Base-by-base conservation (phyloP, 2,329 filamentous ascomycete species). In the Cytospora piceae region DNA sequence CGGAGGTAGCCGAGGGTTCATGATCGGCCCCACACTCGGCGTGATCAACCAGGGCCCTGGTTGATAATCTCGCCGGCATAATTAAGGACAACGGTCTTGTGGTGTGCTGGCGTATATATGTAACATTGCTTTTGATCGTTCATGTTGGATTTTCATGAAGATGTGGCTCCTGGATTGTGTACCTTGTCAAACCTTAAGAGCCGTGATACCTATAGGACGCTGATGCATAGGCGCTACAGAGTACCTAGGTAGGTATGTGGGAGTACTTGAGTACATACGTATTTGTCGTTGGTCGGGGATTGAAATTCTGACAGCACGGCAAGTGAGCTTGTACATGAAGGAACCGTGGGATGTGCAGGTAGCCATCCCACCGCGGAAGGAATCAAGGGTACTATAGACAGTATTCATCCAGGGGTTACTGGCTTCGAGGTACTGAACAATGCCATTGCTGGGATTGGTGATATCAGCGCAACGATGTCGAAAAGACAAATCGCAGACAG, bases 61-160 rank as follows among this genome's bases (percentile, higher is more conserved):
- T 56, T 22, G 53, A 31, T 56, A 56, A 56, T 56, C 53, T 56
- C 53, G 53, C 32, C 27, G 53, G n/a, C 17, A 32, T 56, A 12
- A 56, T 56, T 56, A 56, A 56, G 53, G 53, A 37, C 53, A 24
- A 56, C 46, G 46, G 46, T 14, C 46, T n/a, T 49, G 46, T 49
- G 46, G n/a, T 12, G n/a, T 49, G 46, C 20, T 49, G n/a, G 22
- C 46, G 24, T 49, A 22, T 49, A 49, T 14, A 12, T 24, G 46
- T 49, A 49, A 49, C n/a, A 24, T 14, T 22, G 11, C 46, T 49
- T 49, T 6, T 49, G 46, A 4, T 14, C 24, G 46, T 9, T 49
- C 4, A 49, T 49, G 12, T 22, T 49, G 12, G 12, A 14, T 49
- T 22, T 14, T 4, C 3, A 22, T n/a, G 46, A 49, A 49, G 39